Conservation (phyloP, 2,329 filamentous ascomycete species). For the Fusarium sterilihyphosum region DNA sequence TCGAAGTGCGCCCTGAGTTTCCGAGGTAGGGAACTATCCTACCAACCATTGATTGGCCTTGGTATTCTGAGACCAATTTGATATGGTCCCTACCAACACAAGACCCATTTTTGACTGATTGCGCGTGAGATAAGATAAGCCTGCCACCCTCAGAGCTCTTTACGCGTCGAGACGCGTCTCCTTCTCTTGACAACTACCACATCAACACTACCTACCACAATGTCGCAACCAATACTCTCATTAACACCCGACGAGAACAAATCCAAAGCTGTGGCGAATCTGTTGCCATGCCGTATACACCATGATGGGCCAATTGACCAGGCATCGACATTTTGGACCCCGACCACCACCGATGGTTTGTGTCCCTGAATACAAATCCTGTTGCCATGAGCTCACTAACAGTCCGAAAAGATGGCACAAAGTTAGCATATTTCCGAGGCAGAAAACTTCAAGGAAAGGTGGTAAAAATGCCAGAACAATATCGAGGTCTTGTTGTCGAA, state of each 20-base stretch:
- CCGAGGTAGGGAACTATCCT: background rate
- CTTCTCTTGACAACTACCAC: background rate
- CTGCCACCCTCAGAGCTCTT: background rate
- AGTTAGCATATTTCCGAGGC: slow-evolving; percentile 78
- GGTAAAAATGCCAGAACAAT: slow-evolving; percentile 75
- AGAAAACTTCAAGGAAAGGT: slow-evolving; percentile 77
- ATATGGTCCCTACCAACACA: background rate
- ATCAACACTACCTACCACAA: slow-evolving; percentile 31
- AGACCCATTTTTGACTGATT: background rate
- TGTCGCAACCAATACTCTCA: slow-evolving; percentile 56
- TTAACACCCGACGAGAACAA: slow-evolving; percentile 44
- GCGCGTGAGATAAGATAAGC: slow-evolving; percentile 26
- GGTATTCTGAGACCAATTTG: background rate
- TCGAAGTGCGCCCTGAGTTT: background rate
- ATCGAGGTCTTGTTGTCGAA: slow-evolving; percentile 70
- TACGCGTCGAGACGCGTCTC: slow-evolving; percentile 42
- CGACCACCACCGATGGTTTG: slow-evolving; percentile 59
- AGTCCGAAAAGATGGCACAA: slow-evolving; percentile 56
- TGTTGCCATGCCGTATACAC: slow-evolving; percentile 83
- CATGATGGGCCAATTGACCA: slow-evolving; percentile 78
- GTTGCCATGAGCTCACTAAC: slow-evolving; percentile 5
- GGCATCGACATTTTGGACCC: slow-evolving; percentile 75
- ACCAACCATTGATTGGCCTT: background rate
- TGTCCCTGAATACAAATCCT: background rate
- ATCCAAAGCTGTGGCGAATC: slow-evolving; percentile 67